phyloP scores from a whole-genome alignment of 306 rosid genomes.

The Cucumis melo region DNA sequence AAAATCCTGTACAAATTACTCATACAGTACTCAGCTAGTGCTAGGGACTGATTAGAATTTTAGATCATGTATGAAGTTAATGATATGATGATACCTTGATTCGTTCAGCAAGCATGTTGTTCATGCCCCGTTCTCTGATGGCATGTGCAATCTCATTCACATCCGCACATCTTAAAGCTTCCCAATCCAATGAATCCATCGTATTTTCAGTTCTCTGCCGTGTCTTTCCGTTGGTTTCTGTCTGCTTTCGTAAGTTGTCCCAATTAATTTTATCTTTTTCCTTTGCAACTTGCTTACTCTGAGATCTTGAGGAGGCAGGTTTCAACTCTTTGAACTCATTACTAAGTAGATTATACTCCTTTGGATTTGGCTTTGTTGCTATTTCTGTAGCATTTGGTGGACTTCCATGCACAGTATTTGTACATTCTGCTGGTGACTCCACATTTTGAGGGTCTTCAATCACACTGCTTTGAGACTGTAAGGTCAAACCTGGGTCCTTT shows the following conservation, averaged over 20 bases:
- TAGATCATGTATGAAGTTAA: neutral
- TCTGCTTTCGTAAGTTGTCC: slow-evolving; percentile 58
- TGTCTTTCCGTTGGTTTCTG: slow-evolving; percentile 43
- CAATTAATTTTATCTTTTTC: slow-evolving; percentile 40
- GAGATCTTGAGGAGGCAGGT: slow-evolving; percentile 28
- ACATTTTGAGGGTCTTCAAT: slow-evolving; percentile 16
- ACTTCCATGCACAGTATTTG: slow-evolving; percentile 13
- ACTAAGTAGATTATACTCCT: slow-evolving; percentile 14
- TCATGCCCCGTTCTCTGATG: slow-evolving; percentile 92
- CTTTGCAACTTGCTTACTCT: slow-evolving; percentile 31
- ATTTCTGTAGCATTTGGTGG: slow-evolving; percentile 21
- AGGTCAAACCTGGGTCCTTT: slow-evolving; percentile 8
- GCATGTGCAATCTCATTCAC: slow-evolving; percentile 61
- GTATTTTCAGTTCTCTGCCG: slow-evolving; percentile 48
- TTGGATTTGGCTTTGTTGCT: slow-evolving; percentile 19
- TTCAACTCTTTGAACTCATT: slow-evolving; percentile 34
- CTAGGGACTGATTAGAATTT: neutral
- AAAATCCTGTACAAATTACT: slow-evolving; percentile 52
- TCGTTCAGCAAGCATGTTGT: slow-evolving; percentile 79
- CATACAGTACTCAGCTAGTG: slow-evolving; percentile 15
- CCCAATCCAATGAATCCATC: slow-evolving; percentile 96
- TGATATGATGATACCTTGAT: slow-evolving; percentile 43
- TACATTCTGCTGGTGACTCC: slow-evolving; percentile 9
- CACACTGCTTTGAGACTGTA: slow-evolving; percentile 22
- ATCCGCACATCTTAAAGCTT: slow-evolving; percentile 75